These are phyloP conservation scores for Calycina herbarum DNA, from an alignment of 2,329 filamentous ascomycete species.

Conservation along the genomic window DNA sequence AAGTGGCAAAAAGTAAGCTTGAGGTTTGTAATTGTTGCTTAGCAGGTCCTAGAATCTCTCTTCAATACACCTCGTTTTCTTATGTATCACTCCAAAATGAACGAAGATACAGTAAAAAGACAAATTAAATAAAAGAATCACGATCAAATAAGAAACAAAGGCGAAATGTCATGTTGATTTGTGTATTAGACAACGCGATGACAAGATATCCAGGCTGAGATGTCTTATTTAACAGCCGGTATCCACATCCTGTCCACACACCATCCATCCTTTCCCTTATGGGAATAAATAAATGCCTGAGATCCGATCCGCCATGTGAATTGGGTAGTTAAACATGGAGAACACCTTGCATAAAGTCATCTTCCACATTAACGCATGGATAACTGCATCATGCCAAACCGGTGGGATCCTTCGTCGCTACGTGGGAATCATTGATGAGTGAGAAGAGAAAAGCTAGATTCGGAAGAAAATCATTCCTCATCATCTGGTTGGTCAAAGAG, in stretches of 20 bases:
- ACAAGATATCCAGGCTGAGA: constrained; percentile 19
- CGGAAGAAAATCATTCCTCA: constrained; percentile 49
- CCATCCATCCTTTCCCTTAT: constrained; percentile 13
- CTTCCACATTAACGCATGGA: constrained; percentile 2
- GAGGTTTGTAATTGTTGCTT: no score
- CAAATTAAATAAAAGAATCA: background rate
- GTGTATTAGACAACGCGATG: constrained; percentile 12
- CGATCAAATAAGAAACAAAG: background rate
- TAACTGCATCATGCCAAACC: background rate
- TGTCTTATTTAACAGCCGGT: constrained; percentile 16
- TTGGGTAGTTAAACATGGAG: constrained; percentile 2
- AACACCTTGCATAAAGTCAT: constrained; percentile 4
- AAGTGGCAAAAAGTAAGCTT: no score
- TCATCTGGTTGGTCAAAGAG: constrained; percentile 96
- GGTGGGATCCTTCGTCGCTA: constrained; percentile 9
- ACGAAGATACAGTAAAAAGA: background rate
- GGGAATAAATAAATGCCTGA: constrained; percentile 8
- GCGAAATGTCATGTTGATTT: constrained; percentile 5
- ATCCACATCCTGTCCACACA: constrained; percentile 11
- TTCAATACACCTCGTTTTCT: no score
- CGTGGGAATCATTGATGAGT: constrained; percentile 13
- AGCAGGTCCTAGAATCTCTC: no score
- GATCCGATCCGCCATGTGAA: constrained; percentile 5
- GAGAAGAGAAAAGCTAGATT: constrained; percentile 16
- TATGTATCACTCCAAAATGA: no score